Evolutionary conservation across 176 grass and related monocot genomes (phyloP).

Genomic region (Musa itinerans): DNA sequence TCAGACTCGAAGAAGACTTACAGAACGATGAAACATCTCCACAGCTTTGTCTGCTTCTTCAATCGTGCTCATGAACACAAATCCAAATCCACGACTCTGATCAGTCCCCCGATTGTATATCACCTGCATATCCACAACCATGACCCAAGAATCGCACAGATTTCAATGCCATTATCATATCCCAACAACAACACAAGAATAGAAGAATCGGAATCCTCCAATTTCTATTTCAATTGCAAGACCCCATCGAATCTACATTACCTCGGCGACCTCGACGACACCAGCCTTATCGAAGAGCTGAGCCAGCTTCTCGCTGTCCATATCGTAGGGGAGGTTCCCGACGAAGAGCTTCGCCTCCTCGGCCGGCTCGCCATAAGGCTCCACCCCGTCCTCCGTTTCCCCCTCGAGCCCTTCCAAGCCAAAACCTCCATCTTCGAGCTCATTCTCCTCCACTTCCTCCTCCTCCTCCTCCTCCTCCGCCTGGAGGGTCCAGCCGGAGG

Average conservation of each 20-base stretch:
- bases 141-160: neutral
- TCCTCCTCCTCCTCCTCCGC: neutral
- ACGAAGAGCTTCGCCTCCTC: slow-evolving; percentile 11
- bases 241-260: neutral
- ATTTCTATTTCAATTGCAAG: too few relatives aligned
- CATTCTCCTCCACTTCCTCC: neutral
- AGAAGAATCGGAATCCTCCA: too few relatives aligned
- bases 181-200: too few relatives aligned
- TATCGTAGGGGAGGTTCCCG: slow-evolving; percentile 4
- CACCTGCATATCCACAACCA: neutral
- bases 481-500: neutral
- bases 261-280: slow-evolving; percentile 9
- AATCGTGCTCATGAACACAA: neutral
- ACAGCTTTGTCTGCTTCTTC: slow-evolving; percentile 9
- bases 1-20: neutral
- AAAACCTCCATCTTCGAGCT: neutral
- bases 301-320: slow-evolving; percentile 13
- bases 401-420: neutral
- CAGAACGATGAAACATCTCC: slow-evolving; percentile 2
- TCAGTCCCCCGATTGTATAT: neutral
- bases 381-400: neutral
- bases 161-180: neutral
- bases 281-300: slow-evolving; percentile 4
- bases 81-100: slow-evolving; percentile 12
- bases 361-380: neutral